A percentile compares a stretch with the other conserved stretches of the same genome.
Conservation (phyloP, 352 stramenopile species). For the Globisporangium recalcitrans region DNA sequence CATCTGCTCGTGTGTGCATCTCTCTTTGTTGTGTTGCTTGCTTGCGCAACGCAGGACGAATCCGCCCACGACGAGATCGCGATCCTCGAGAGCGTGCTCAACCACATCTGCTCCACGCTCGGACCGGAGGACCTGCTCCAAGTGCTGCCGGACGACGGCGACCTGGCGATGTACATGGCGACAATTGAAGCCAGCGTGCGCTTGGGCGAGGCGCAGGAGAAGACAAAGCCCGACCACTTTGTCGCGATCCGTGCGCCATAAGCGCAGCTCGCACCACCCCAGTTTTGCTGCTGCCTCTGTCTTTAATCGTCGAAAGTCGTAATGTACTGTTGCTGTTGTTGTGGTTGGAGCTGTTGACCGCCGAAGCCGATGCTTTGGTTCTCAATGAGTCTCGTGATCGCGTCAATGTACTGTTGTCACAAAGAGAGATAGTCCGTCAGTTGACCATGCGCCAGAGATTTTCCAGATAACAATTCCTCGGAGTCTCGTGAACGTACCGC, state of each 20-base stretch:
- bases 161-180: slow-evolving; percentile 69
- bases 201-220: slow-evolving; percentile 36
- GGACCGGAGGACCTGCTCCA: slow-evolving; percentile 69
- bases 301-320: slow-evolving; percentile 8
- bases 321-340: not conserved
- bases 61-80: slow-evolving; percentile 25
- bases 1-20: not conserved
- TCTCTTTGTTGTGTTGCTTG: not conserved
- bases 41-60: slow-evolving; percentile 4
- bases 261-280: not conserved
- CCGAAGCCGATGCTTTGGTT: slow-evolving; percentile 32
- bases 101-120: slow-evolving; percentile 67
- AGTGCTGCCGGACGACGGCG: slow-evolving; percentile 72
- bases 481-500: slow-evolving; percentile 28
- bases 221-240: slow-evolving; percentile 13
- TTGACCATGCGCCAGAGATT: not conserved
- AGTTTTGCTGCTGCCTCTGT: not conserved
- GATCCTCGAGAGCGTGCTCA: slow-evolving; percentile 61
- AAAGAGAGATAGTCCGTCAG: not conserved
- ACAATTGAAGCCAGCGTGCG: slow-evolving; percentile 63
- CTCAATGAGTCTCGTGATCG: slow-evolving; percentile 61
- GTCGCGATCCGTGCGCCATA: slow-evolving; percentile 9
- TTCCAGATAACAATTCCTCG: not conserved
- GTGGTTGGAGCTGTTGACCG: not conserved
- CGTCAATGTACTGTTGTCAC: slow-evolving; percentile 50